Conservation (phyloP, 2,329 filamentous ascomycete species). For the Allantophomopsis cytisporea region DNA sequence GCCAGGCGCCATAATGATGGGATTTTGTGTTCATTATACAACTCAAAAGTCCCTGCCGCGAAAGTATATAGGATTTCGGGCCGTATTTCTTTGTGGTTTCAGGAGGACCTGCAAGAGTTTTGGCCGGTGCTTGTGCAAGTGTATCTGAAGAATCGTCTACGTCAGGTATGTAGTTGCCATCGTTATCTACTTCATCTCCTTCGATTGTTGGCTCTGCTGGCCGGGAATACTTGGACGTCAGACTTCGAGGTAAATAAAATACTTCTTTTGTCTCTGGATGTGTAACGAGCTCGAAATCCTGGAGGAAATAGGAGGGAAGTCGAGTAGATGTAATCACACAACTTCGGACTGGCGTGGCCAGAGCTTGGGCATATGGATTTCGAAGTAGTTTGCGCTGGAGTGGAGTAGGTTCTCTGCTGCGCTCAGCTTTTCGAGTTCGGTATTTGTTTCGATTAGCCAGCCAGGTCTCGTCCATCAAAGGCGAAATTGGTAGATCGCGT, state of each 20-base stretch:
- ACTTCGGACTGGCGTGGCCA: slow-evolving; percentile 44
- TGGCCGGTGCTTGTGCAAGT: neutral
- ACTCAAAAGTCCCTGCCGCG: slow-evolving; percentile 19
- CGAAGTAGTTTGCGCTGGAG: slow-evolving; percentile 42
- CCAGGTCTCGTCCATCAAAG: slow-evolving; percentile 29
- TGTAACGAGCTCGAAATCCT: slow-evolving; percentile 40
- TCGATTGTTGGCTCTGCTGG: neutral
- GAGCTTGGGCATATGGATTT: slow-evolving; percentile 51
- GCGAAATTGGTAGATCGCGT: slow-evolving; percentile 27
- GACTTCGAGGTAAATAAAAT: slow-evolving; percentile 41
- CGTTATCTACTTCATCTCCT: neutral
- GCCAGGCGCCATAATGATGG: slow-evolving; percentile 6
- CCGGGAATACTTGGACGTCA: slow-evolving; percentile 9
- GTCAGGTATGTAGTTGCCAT: slow-evolving; percentile 3
- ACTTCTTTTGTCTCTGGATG: slow-evolving; percentile 36
- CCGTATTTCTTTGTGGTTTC: slow-evolving; percentile 3
- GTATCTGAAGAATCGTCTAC: neutral
- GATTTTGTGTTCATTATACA: slow-evolving; percentile 6
- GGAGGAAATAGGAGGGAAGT: slow-evolving; percentile 49
- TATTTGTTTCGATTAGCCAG: slow-evolving; percentile 18
- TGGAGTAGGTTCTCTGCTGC: slow-evolving; percentile 22
- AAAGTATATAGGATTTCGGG: slow-evolving; percentile 18
- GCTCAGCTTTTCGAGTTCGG: slow-evolving; percentile 11
- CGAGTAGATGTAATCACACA: slow-evolving; percentile 33
- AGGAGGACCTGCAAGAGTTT: neutral